Base-by-base conservation (phyloP, 2,329 filamentous ascomycete species). In the Diaporthe vaccinii region DNA sequence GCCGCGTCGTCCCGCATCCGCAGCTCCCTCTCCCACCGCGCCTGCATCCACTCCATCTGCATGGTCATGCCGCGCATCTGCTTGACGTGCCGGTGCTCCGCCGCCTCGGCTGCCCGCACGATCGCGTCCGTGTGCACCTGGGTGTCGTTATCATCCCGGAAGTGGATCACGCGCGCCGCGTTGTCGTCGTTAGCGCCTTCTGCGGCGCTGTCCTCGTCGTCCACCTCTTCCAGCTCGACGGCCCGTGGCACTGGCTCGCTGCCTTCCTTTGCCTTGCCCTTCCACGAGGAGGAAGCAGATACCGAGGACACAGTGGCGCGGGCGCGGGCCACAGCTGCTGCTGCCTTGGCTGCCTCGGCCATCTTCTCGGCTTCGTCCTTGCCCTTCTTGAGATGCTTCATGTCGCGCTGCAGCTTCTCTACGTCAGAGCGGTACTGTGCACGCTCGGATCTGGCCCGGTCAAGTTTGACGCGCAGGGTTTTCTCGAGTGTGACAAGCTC, bases 21-120 rank as follows among this genome's bases (percentile, higher is more conserved):
- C 79, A 94, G 91, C 84, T 98, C 96, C 44, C 97, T 91, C 82
- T 91, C 89, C 86, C 94, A 94, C 71, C 93, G 91, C 2, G 95
- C 94, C 80, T 95, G 92, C 83, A 98, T 91, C 92, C 94, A 98
- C 80, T 95, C 91, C 82, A 98, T 96, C 85, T 98, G 96, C 85
- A 97, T 94, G 72, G 91, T 91, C 81, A 98, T 89, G 25, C 96
- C 96, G 78, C 92, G 91, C 72, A 98, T 86, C 85, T 97, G 94
- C 83, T 92, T 92, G 80, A 89, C 87, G 82, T 97, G 94, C 59
- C 90, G 87, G 78, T 91, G 91, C 80, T 95, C 92, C 61, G 93
- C 91, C 68, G 89, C 87, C 79, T 90, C 87, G 46, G 89, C 88
- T 1, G 88, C 89, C 3, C 89, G 87, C 76, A 91, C 88, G 22